phyloP scores from a whole-genome alignment of 257 asterid species.

The Gynochthodes officinalis region DNA sequence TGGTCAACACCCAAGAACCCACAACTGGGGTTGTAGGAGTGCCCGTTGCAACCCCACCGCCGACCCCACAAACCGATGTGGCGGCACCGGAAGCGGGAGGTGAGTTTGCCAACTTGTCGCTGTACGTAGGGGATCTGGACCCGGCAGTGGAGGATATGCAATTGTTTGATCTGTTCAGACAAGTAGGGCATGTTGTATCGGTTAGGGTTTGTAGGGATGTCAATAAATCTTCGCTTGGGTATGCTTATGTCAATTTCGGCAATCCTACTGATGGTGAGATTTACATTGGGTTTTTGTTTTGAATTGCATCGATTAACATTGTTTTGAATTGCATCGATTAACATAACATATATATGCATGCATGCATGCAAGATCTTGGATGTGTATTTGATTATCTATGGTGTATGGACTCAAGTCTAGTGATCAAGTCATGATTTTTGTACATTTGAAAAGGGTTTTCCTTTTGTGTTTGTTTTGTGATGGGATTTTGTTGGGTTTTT shows the following conservation, averaged over 20 bases:
- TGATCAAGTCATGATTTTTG: neutral
- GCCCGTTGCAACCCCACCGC: conserved; percentile 26
- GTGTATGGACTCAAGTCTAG: neutral
- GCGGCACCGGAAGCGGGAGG: neutral
- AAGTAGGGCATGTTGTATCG: conserved; percentile 62
- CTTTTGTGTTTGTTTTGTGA: neutral
- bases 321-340: neutral
- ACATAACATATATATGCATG: conserved; percentile 22
- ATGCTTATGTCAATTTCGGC: conserved; percentile 69
- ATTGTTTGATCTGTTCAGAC: conserved; percentile 59
- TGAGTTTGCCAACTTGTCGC: conserved; percentile 34
- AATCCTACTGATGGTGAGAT: conserved; percentile 56
- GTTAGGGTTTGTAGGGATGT: conserved; percentile 71
- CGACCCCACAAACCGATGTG: conserved; percentile 14
- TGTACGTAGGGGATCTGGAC: conserved; percentile 82
- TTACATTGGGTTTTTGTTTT: neutral
- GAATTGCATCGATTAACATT: neutral
- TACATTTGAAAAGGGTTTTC: neutral
- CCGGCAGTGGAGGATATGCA: conserved; percentile 54
- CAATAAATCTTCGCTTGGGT: conserved; percentile 53
- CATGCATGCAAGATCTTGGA: conserved; percentile 14
- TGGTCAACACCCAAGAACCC: conserved; percentile 25
- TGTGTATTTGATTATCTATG: no score
- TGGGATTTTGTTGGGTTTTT: neutral
- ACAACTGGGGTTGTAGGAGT: conserved; percentile 18